These are phyloP conservation scores for Fusarium metavorans DNA, from an alignment of 2,329 filamentous ascomycete species.

Conservation along the genomic window DNA sequence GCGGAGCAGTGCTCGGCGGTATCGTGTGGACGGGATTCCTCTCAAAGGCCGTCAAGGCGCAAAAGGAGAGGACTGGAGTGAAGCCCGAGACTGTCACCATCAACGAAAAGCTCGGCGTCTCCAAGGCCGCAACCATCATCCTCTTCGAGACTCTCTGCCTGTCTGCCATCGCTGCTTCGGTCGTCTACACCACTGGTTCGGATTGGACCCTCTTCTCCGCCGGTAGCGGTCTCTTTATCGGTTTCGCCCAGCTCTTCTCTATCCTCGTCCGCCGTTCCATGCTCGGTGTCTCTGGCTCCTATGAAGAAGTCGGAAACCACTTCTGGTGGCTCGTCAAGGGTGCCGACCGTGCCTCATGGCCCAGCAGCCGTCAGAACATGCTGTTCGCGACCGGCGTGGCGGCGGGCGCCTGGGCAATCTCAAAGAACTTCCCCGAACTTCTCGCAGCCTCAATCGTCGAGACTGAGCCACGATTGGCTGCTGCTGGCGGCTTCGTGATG, in stretches of 20 bases:
- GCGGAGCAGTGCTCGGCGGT: conserved; percentile 68
- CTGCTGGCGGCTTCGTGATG: conserved; percentile 68
- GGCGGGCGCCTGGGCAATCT: conserved; percentile 58
- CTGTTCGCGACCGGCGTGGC: conserved; percentile 66
- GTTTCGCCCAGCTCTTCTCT: conserved; percentile 67
- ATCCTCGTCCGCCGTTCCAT: conserved; percentile 64
- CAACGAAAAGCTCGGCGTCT: conserved; percentile 55
- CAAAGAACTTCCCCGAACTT: conserved; percentile 49
- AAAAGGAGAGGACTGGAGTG: conserved; percentile 40
- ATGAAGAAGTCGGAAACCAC: conserved; percentile 69
- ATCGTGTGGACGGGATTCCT: conserved; percentile 62
- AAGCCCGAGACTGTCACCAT: conserved; percentile 51
- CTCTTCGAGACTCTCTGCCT: conserved; percentile 58
- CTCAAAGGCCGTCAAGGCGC: conserved; percentile 48
- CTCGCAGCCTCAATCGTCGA: conserved; percentile 42
- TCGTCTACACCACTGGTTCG: conserved; percentile 42
- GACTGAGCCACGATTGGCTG: conserved; percentile 54
- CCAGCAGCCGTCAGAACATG: conserved; percentile 56
- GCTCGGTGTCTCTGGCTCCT: conserved; percentile 71
- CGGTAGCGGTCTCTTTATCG: conserved; percentile 70
- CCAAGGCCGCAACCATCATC: conserved; percentile 52
- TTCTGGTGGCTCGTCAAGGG: conserved; percentile 59
- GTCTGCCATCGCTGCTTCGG: conserved; percentile 54
- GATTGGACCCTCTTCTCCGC: conserved; percentile 55
- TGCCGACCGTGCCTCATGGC: conserved; percentile 39